phyloP scores from a whole-genome alignment of 805 yeast genomes.

The Wickerhamomyces queroliae region DNA sequence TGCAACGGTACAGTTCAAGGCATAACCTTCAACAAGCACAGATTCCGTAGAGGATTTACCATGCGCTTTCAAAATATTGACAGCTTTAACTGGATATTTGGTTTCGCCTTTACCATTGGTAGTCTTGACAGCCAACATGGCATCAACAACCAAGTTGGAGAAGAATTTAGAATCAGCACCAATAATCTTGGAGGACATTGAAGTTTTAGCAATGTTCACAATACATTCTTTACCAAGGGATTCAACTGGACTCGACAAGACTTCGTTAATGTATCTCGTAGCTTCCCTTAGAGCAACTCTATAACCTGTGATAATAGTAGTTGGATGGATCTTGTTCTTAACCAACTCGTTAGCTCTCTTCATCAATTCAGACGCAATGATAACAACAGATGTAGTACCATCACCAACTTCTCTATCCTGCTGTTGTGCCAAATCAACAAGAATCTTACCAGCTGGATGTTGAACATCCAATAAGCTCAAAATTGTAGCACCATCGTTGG shows the following conservation, averaged over 20 bases:
- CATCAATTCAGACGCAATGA: constrained; percentile 87
- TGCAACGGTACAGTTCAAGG: constrained; percentile 94
- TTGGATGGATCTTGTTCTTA: constrained; percentile 92
- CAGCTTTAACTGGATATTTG: constrained; percentile 95
- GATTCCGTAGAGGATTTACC: constrained; percentile 92
- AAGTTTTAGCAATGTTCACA: constrained; percentile 89
- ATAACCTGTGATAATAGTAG: constrained; percentile 95
- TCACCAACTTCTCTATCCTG: constrained; percentile 99
- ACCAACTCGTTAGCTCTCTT: constrained; percentile 93
- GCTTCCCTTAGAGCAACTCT: constrained; percentile 92
- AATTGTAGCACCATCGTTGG: constrained; percentile 98
- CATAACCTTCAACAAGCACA: constrained; percentile 85
- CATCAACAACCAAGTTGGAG: constrained; percentile 86
- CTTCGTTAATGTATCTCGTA: constrained; percentile 73
- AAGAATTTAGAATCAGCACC: constrained; percentile 92
- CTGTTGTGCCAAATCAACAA: constrained; percentile 96
- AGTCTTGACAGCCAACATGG: constrained; percentile 92
- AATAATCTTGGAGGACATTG: constrained; percentile 95
- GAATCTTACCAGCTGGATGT: constrained; percentile 97
- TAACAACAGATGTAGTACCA: constrained; percentile 96
- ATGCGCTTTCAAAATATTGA: constrained; percentile 91
- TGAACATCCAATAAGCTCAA: constrained; percentile 87
- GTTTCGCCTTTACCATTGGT: constrained; percentile 81
- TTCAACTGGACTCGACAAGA: constrained; percentile 75
- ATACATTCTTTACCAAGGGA: constrained; percentile 71